These are phyloP conservation scores for Picochlorum sp. DNA, from an alignment of 139 green algal species.

Conservation along the genomic window DNA sequence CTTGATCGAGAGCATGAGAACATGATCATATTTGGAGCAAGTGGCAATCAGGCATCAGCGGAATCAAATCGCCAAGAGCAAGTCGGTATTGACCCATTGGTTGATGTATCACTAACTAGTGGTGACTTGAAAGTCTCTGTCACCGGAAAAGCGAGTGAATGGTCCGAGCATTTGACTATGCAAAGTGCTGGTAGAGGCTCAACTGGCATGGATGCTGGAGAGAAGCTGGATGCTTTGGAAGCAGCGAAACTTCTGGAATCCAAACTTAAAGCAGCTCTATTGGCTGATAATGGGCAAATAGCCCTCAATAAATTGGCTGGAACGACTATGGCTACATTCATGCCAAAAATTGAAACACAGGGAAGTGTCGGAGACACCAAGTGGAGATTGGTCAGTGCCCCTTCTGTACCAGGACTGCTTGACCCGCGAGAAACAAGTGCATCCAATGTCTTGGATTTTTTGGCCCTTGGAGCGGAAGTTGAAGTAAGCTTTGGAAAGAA, in stretches of 20 bases:
- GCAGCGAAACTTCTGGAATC: constrained; percentile 87
- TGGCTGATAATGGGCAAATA: constrained; percentile 90
- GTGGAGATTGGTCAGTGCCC: constrained; percentile 84
- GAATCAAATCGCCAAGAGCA: not conserved
- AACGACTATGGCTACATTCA: constrained; percentile 73
- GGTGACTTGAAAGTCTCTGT: constrained; percentile 63
- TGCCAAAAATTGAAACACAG: constrained; percentile 91
- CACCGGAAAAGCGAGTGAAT: constrained; percentile 52
- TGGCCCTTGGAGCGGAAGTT: constrained; percentile 80
- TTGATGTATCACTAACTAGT: constrained; percentile 62
- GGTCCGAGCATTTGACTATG: constrained; percentile 58
- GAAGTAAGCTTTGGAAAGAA: constrained; percentile 75
- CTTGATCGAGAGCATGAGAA: constrained; percentile 83
- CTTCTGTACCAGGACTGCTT: constrained; percentile 63
- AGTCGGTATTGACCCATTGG: constrained; percentile 45
- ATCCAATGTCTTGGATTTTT: constrained; percentile 32
- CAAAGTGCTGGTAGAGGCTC: constrained; percentile 16
- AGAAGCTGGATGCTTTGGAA: constrained; percentile 41
- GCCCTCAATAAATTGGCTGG: constrained; percentile 79
- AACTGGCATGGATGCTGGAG: constrained; percentile 9
- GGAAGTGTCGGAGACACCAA: constrained; percentile 48
- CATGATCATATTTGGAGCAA: constrained; percentile 70
- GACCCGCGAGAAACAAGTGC: constrained; percentile 40
- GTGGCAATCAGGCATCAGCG: constrained; percentile 29
- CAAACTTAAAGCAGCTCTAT: constrained; percentile 67